A percentile compares a stretch with the other conserved stretches of the same genome.
Evolutionary conservation across 768 basidiomycete genomes (phyloP).

Genomic region (Podaxis sp.): DNA sequence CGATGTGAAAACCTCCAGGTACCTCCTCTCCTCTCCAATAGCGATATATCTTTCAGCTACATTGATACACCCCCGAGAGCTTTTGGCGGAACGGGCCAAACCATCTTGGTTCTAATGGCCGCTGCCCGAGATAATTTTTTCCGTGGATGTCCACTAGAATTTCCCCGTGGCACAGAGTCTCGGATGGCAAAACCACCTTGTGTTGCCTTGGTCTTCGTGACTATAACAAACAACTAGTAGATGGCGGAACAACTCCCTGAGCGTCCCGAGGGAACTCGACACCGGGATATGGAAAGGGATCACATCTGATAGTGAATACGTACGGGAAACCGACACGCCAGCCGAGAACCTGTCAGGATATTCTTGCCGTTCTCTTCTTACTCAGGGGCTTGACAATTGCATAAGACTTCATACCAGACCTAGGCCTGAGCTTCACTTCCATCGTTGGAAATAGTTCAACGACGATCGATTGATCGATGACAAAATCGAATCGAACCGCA

Average conservation of each 20-base stretch:
- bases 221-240: slow-evolving; percentile 21
- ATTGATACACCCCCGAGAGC: slow-evolving; percentile 15
- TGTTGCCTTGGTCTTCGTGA: slow-evolving; percentile 3
- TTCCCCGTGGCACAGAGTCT: slow-evolving; percentile 45
- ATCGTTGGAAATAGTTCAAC: slow-evolving; percentile 43
- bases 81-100: slow-evolving; percentile 37
- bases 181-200: slow-evolving; percentile 16
- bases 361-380: not conserved
- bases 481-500: slow-evolving; percentile 42
- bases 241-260: slow-evolving; percentile 40
- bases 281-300: slow-evolving; percentile 64
- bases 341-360: not conserved
- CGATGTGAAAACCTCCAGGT: slow-evolving; percentile 44
- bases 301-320: slow-evolving; percentile 45
- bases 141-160: slow-evolving; percentile 39
- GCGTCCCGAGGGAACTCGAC: slow-evolving; percentile 40
- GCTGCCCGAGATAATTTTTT: slow-evolving; percentile 33
- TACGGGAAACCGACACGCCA: slow-evolving; percentile 29
- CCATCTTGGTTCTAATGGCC: slow-evolving; percentile 43
- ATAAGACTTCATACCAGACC: slow-evolving; percentile 34
- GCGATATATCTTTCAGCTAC: slow-evolving; percentile 29
- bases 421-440: slow-evolving; percentile 30
- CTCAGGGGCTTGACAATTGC: slow-evolving; percentile 40
- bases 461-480: slow-evolving; percentile 52
- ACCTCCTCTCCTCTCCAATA: slow-evolving; percentile 57